Percentiles rank a stretch among this genome's conserved stretches.
These are phyloP conservation scores for Trichoderma hamatum DNA, from an alignment of 2,329 filamentous ascomycete genomes.

Conservation along the genomic window DNA sequence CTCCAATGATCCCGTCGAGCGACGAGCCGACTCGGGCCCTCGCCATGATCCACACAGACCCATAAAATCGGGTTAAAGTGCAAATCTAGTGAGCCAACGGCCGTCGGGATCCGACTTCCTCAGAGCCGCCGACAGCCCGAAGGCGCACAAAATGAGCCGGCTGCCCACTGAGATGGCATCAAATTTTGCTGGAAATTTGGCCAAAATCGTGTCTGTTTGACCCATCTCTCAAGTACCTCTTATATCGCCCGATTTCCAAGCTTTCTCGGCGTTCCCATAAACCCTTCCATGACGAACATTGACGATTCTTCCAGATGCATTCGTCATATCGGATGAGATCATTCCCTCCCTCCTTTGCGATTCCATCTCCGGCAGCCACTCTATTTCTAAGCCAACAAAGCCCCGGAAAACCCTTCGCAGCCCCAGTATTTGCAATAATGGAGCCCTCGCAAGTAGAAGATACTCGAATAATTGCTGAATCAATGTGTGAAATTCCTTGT, in stretches of 20 bases:
- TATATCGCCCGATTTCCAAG: background rate
- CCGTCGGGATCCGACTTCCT: slow-evolving; percentile 24
- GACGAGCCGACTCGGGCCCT: slow-evolving; percentile 25
- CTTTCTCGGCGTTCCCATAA: background rate
- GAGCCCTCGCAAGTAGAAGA: slow-evolving; percentile 10
- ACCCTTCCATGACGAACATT: background rate
- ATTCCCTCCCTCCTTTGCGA: slow-evolving; percentile 19
- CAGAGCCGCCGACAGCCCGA: slow-evolving; percentile 24
- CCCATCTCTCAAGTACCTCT: background rate
- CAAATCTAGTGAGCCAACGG: background rate
- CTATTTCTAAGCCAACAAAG: slow-evolving; percentile 23
- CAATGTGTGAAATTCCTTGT: background rate
- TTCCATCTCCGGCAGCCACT: slow-evolving; percentile 17
- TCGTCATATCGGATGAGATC: slow-evolving; percentile 24
- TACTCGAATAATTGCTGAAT: slow-evolving; percentile 10
- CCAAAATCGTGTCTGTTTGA: background rate
- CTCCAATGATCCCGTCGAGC: slow-evolving; percentile 5
- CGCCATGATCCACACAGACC: slow-evolving; percentile 7
- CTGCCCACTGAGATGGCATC: slow-evolving; percentile 18
- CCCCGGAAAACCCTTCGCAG: slow-evolving; percentile 25
- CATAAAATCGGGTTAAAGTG: background rate
- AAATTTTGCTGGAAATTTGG: background rate
- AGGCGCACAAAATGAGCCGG: background rate
- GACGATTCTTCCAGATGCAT: slow-evolving; percentile 23
- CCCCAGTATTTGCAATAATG: slow-evolving; percentile 23